Base-by-base conservation (phyloP, 352 stramenopile genomes). In the Pythium apleroticum region DNA sequence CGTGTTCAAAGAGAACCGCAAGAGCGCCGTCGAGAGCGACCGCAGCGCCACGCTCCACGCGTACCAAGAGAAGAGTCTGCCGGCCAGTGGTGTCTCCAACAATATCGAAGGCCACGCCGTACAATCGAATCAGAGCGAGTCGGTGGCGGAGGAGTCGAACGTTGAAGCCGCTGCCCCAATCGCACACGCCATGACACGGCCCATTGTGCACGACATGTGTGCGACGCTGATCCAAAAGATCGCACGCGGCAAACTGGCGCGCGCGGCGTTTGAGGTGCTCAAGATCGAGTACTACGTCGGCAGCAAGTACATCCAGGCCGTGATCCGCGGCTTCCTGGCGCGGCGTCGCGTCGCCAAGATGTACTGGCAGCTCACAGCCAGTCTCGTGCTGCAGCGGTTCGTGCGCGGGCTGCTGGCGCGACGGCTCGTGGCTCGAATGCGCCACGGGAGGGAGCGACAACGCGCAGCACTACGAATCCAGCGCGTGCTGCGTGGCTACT, bases 221-320 rank as follows among this genome's bases (percentile, higher is more conserved):
- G 86, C 87, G 4, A 92, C 78, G 25, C 55, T 87, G 33, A 93
- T 96, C 54, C 87, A 96, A 63, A 87, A 85, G 28, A 70, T 91
- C 7, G 79, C 68, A 3, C 82, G 88, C 20, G 88, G 87, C 1
- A 86, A 92, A 66, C 56, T 94, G 35, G 82, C 85, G 14, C 77
- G 88, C 19, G 67, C 75, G 10, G 62, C 71, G 46, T 93, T 83
- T 43, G 76, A 72, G 15, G 70, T 60, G 31, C 72, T 91, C 49
- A 81, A 81, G 68, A 84, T 92, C 33, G 78, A 86, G 62, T 91
- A 80, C 24, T 81, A 79, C 37, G 77, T 92, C 33, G 73, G 80
- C 27, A 93, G 85, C 60, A 89, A 79, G 20, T 92, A 83, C 54
- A 95, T 96, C 53, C 83, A 96, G 41, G 77, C 86, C 0, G 78